Evolutionary conservation across 208 protist species (phyloP).

Genomic region (Trypanosoma brucei): DNA sequence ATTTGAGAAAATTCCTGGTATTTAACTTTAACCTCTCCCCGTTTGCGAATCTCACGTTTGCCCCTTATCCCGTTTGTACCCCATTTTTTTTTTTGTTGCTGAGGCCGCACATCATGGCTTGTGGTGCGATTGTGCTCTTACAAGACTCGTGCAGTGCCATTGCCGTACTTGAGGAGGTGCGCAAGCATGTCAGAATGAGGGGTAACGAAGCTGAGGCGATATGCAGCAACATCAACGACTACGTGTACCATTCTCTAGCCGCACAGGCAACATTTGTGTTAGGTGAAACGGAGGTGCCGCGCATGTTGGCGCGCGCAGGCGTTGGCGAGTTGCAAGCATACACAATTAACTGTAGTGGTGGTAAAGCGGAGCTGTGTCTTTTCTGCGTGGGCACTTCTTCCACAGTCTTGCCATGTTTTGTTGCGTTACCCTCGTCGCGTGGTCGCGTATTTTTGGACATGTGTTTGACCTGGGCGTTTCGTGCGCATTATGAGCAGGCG

Average conservation of each 20-base stretch:
- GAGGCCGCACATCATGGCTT: background rate
- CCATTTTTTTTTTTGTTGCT: constrained; percentile 6
- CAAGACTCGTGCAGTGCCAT: constrained; percentile 19
- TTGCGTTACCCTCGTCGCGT: constrained; percentile 31
- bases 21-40: too few relatives aligned
- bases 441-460: constrained; percentile 31
- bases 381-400: constrained; percentile 9
- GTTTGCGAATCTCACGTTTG: background rate
- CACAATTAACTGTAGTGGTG: background rate
- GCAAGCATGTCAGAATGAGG: background rate
- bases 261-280: constrained; percentile 9
- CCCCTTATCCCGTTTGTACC: background rate
- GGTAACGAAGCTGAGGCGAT: background rate
- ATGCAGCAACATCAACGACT: constrained; percentile 8
- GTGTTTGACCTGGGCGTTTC: constrained; percentile 31
- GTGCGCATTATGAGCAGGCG: constrained; percentile 36
- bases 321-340: background rate
- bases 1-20: too few relatives aligned
- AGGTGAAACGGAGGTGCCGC: background rate
- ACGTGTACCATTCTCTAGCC: constrained; percentile 1
- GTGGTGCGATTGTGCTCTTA: constrained; percentile 11
- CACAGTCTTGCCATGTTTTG: constrained; percentile 12
- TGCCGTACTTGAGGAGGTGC: background rate
- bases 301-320: background rate
- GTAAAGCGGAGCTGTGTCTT: background rate